Evolutionary conservation across 805 yeast genomes (phyloP).

Genomic region (Metschnikowia cerradonensis): DNA sequence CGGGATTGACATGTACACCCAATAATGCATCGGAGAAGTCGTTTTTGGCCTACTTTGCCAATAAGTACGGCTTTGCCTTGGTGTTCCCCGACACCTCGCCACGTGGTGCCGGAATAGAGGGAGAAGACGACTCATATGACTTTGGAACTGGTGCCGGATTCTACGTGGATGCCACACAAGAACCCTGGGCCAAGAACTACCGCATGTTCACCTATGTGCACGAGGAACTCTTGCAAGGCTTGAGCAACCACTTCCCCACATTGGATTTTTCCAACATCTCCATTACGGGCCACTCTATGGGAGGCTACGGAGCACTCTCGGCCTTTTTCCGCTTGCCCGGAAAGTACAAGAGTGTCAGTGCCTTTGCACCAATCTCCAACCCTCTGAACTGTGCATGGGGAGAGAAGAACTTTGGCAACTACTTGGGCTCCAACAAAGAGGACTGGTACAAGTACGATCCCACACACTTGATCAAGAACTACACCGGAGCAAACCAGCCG

Average conservation of each 20-base stretch:
- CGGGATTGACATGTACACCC: conserved; percentile 93
- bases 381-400: conserved; percentile 87
- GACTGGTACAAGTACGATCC: conserved; percentile 83
- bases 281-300: conserved; percentile 98
- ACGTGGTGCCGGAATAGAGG: conserved; percentile 70
- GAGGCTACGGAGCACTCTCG: conserved; percentile 89
- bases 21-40: conserved; percentile 94
- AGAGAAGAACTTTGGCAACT: conserved; percentile 71
- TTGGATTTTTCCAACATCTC: conserved; percentile 66
- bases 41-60: conserved; percentile 75
- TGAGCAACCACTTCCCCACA: conserved; percentile 39
- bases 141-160: conserved; percentile 96
- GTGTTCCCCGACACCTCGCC: conserved; percentile 98
- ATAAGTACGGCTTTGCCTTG: conserved; percentile 77
- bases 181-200: conserved; percentile 69
- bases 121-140: conserved; percentile 83
- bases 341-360: conserved; percentile 73
- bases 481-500: conserved; percentile 49
- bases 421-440: conserved; percentile 60
- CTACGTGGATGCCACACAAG: conserved; percentile 77
- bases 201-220: conserved; percentile 83
- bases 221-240: conserved; percentile 58
- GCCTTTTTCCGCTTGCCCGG: conserved; percentile 64
- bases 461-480: conserved; percentile 60
- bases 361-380: conserved; percentile 86